These are phyloP conservation scores for Ogataea methylovora DNA, from an alignment of 805 yeast genomes.

Conservation along the genomic window DNA sequence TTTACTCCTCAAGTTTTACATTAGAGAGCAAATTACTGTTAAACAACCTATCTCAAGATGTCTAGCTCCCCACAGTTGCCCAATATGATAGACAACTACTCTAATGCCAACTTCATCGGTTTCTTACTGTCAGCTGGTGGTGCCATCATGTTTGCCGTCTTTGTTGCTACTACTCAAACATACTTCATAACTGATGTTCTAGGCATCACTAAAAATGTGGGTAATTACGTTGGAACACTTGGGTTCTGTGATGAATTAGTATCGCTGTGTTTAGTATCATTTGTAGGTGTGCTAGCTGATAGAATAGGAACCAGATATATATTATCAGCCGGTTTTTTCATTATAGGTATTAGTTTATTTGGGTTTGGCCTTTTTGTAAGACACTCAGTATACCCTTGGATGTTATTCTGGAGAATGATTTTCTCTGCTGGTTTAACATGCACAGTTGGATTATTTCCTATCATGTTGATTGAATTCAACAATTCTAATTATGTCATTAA, in stretches of 20 bases:
- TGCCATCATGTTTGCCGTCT: conserved; percentile 20
- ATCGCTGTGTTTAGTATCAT: conserved; percentile 46
- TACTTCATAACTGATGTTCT: conserved; percentile 25
- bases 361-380: conserved; percentile 40
- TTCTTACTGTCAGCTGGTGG: conserved; percentile 16
- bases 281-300: conserved; percentile 58
- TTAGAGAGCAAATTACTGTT: no score
- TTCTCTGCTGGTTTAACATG: conserved; percentile 57
- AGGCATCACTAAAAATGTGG: conserved; percentile 23
- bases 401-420: conserved; percentile 42
- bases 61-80: no score
- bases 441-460: conserved; percentile 37
- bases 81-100: conserved; percentile 15
- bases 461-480: conserved; percentile 39
- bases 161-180: conserved; percentile 22
- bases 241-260: conserved; percentile 56
- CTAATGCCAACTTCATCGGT: conserved; percentile 17
- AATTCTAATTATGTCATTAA: conserved; percentile 32
- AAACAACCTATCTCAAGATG: no score
- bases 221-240: conserved; percentile 39
- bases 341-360: conserved; percentile 38
- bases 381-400: conserved; percentile 36
- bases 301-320: conserved; percentile 53
- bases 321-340: conserved; percentile 38
- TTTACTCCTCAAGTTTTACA: no score